A percentile compares a stretch with the other conserved stretches of the same genome.
phyloP scores from a whole-genome alignment of 768 basidiomycete genomes.

The Trametes cingulata region DNA sequence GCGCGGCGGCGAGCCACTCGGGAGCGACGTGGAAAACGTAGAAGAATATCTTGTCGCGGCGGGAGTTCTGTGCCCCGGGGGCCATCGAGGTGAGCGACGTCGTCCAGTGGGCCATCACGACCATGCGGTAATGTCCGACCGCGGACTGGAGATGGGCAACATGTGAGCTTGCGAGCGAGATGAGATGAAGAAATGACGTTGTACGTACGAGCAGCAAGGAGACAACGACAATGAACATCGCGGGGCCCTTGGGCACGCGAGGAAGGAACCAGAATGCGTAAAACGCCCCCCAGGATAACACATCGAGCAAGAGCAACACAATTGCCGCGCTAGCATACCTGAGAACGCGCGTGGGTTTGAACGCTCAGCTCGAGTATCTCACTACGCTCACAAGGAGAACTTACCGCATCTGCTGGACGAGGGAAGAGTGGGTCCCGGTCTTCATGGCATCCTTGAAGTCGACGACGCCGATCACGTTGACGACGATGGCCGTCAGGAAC shows the following conservation, averaged over 20 bases:
- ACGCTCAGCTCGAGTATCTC: background rate
- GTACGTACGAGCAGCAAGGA: conserved; percentile 11
- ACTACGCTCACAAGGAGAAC: background rate
- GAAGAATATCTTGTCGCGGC: conserved; percentile 12
- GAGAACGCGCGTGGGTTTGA: background rate
- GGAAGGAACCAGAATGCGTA: conserved; percentile 12
- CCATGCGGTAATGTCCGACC: conserved; percentile 16
- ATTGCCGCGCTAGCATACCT: conserved; percentile 11
- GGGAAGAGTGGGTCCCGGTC: background rate
- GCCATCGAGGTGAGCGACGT: conserved; percentile 13
- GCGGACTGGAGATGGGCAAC: background rate
- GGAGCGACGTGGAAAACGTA: conserved; percentile 22
- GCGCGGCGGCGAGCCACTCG: conserved; percentile 14
- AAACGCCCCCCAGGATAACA: background rate
- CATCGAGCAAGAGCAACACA: background rate
- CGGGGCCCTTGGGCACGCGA: conserved; percentile 1
- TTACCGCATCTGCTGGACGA: conserved; percentile 12
- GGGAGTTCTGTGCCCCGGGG: conserved; percentile 17
- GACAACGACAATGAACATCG: background rate
- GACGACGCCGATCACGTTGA: conserved; percentile 2
- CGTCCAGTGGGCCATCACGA: conserved; percentile 13
- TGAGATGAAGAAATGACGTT: background rate
- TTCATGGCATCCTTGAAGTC: conserved; percentile 6
- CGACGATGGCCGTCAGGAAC: background rate
- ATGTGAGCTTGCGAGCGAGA: background rate